Conservation (phyloP, 768 basidiomycete genomes). For the Cystofilobasidium bisporidii region DNA sequence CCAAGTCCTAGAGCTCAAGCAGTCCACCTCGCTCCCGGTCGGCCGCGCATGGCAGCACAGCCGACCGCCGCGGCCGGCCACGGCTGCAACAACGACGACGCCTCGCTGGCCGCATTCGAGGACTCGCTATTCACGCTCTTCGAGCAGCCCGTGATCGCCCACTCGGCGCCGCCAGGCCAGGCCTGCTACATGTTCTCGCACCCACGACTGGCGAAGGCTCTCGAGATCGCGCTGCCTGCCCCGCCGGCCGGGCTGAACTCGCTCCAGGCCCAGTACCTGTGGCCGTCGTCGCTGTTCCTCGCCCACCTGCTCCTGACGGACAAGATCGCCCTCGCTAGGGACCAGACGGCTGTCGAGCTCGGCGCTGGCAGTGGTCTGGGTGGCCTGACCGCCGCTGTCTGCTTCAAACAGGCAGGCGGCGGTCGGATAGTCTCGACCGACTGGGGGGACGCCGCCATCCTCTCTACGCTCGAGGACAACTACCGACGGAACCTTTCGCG, state of each 20-base stretch:
- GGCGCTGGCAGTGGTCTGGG: slow-evolving; percentile 5
- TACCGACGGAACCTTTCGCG: slow-evolving; percentile 46
- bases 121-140: slow-evolving; percentile 12
- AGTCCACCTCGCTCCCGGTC: no score
- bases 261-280: slow-evolving; percentile 17
- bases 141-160: slow-evolving; percentile 12
- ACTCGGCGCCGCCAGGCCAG: slow-evolving; percentile 1
- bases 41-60: no score
- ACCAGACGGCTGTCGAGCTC: background rate
- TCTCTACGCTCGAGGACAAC: slow-evolving; percentile 52
- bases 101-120: slow-evolving; percentile 3
- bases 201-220: background rate
- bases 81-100: no score
- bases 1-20: no score
- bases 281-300: slow-evolving; percentile 21
- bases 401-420: background rate
- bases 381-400: background rate
- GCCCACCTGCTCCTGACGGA: slow-evolving; percentile 12
- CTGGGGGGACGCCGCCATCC: slow-evolving; percentile 56
- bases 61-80: no score
- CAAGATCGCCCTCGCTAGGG: background rate
- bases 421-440: slow-evolving; percentile 52
- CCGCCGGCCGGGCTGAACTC: slow-evolving; percentile 1
- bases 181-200: background rate
- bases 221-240: slow-evolving; percentile 5